These are phyloP conservation scores for Chaetomiaceae sp. DNA, from an alignment of 2,329 filamentous ascomycete genomes.

Conservation along the genomic window DNA sequence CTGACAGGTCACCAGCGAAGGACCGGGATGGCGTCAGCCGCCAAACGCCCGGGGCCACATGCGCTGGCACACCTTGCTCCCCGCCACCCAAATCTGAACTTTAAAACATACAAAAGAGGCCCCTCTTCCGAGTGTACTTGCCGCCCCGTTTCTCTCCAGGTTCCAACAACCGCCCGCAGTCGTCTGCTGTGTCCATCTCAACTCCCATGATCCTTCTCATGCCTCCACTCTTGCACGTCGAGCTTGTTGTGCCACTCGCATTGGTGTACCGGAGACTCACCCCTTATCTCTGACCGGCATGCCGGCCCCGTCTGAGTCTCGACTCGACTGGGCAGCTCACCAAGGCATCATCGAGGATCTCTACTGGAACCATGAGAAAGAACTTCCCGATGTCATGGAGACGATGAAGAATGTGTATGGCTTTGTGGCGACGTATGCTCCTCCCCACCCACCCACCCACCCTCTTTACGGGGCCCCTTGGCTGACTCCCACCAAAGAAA, in stretches of 20 bases:
- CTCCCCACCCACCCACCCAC: too few relatives aligned
- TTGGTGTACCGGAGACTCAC: background rate
- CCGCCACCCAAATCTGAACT: background rate
- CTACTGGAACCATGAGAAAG: slow-evolving; percentile 21
- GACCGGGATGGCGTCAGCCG: slow-evolving; percentile 1
- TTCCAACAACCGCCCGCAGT: too few relatives aligned
- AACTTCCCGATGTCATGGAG: slow-evolving; percentile 22
- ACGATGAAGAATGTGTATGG: slow-evolving; percentile 21
- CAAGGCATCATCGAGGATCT: slow-evolving; percentile 21
- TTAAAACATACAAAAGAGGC: background rate
- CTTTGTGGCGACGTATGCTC: slow-evolving; percentile 23
- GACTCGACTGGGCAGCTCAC: slow-evolving; percentile 19
- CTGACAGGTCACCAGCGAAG: background rate
- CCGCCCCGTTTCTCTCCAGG: too few relatives aligned
- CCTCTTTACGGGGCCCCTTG: background rate
- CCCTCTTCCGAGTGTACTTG: too few relatives aligned
- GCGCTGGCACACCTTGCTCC: background rate
- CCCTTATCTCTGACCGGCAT: slow-evolving; percentile 5
- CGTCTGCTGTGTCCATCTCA: background rate
- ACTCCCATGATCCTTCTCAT: background rate
- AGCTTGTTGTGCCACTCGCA: background rate
- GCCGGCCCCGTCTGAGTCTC: background rate
- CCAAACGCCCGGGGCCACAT: background rate
- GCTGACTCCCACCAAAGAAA: slow-evolving; percentile 5
- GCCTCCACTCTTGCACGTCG: background rate